Evolutionary conservation across 139 green algal species (phyloP).

Genomic region (Mychonastes homosphaera): DNA sequence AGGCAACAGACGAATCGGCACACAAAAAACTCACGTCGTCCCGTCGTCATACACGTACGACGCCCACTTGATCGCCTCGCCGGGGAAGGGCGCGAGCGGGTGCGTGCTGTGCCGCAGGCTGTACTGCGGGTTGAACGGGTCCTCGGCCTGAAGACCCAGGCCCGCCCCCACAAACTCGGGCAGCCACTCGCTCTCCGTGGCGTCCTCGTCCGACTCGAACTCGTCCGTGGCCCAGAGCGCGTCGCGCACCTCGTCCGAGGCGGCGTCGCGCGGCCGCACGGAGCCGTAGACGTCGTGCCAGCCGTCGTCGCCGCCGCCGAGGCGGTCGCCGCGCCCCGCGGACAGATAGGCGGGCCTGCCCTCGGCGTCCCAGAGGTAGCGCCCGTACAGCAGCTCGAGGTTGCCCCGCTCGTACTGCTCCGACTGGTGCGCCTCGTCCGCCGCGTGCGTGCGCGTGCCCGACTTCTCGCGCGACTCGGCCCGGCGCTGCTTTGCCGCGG

Average conservation of each 20-base stretch:
- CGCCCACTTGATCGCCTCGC: conserved; percentile 76
- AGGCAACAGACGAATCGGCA: neutral
- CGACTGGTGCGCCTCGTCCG: conserved; percentile 48
- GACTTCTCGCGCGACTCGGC: no score
- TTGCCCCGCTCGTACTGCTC: conserved; percentile 42
- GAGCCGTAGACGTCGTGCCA: conserved; percentile 44
- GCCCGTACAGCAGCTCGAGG: conserved; percentile 38
- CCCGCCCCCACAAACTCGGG: conserved; percentile 49
- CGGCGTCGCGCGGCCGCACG: conserved; percentile 30
- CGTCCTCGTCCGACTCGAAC: conserved; percentile 38
- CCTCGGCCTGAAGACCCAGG: conserved; percentile 35
- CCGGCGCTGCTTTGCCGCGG: conserved; percentile 11
- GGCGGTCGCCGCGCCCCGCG: conserved; percentile 11
- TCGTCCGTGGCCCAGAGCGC: conserved; percentile 46
- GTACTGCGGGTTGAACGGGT: conserved; percentile 60
- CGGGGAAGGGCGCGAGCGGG: conserved; percentile 73
- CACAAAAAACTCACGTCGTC: conserved; percentile 66
- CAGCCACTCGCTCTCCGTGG: conserved; percentile 47
- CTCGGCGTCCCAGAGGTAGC: conserved; percentile 47
- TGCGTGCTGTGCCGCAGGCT: conserved; percentile 55
- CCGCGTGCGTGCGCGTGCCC: conserved; percentile 33
- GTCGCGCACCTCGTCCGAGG: conserved; percentile 39
- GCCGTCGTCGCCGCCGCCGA: conserved; percentile 34
- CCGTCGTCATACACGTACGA: conserved; percentile 79
- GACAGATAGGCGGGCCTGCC: conserved; percentile 46